Conservation (phyloP, 2,329 filamentous ascomycete genomes). For the Aspergillus persii region DNA sequence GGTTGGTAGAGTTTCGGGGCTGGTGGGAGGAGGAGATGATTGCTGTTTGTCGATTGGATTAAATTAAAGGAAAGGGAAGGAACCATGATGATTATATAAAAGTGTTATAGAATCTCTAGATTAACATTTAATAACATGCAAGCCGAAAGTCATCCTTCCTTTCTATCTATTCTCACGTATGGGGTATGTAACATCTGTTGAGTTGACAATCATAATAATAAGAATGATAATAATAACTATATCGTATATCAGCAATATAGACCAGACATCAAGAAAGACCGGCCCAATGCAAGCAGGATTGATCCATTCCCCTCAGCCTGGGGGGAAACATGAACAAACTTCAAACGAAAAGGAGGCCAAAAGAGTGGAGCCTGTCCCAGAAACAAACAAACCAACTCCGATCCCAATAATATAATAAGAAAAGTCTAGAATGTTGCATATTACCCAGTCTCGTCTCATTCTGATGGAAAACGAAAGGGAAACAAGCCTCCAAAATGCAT, state of each 20-base stretch:
- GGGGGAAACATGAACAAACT: background rate
- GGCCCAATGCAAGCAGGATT: background rate
- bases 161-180: background rate
- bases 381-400: constrained; percentile 9
- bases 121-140: background rate
- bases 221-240: background rate
- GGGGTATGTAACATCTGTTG: background rate
- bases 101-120: background rate
- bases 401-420: constrained; percentile 3
- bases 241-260: background rate
- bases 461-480: background rate
- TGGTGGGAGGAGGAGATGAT: constrained; percentile 57
- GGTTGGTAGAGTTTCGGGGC: constrained; percentile 48
- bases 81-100: no score
- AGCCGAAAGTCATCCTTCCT: background rate
- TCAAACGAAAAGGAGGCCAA: background rate
- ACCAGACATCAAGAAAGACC: background rate
- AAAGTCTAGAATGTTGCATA: constrained; percentile 14
- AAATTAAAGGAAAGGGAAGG: no score
- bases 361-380: background rate
- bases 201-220: background rate
- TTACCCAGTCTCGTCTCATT: constrained; percentile 12
- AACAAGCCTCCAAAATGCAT: background rate
- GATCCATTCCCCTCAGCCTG: background rate
- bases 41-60: background rate